Conservation (phyloP, 768 basidiomycete genomes). For the Gymnopilus dilepis region DNA sequence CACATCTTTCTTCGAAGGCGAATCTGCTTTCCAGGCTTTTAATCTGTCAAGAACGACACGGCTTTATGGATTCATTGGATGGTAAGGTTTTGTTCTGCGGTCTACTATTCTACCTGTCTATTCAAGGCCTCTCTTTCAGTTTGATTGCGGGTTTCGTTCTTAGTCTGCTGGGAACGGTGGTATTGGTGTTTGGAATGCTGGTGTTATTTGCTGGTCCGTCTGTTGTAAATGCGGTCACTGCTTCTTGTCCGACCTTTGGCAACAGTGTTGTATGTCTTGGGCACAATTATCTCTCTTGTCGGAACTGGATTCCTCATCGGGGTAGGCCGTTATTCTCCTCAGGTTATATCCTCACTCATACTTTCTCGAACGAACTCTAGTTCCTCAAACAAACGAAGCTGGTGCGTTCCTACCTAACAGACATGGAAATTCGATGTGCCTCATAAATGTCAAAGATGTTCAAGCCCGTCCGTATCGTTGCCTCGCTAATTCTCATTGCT, state of each 20-base stretch:
- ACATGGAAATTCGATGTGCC: not conserved
- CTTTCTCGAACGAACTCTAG: slow-evolving; percentile 39
- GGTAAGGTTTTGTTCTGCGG: slow-evolving; percentile 52
- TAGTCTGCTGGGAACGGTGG: slow-evolving; percentile 77
- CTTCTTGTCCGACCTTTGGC: slow-evolving; percentile 9
- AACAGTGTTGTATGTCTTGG: slow-evolving; percentile 81
- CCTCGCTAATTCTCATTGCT: slow-evolving; percentile 77
- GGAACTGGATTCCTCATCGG: slow-evolving; percentile 94
- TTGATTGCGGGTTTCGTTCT: slow-evolving; percentile 76
- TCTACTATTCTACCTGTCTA: not conserved
- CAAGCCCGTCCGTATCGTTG: slow-evolving; percentile 87
- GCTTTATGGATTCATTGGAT: slow-evolving; percentile 85
- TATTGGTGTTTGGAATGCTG: slow-evolving; percentile 75
- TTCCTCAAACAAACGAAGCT: slow-evolving; percentile 83
- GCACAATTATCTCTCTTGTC: slow-evolving; percentile 79
- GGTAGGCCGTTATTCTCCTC: slow-evolving; percentile 49
- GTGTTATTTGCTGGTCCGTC: slow-evolving; percentile 76
- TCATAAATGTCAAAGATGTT: slow-evolving; percentile 70
- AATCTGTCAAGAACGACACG: slow-evolving; percentile 80
- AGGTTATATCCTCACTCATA: not conserved
- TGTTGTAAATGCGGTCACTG: not conserved
- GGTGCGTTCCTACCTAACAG: slow-evolving; percentile 43
- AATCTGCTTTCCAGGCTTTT: slow-evolving; percentile 84
- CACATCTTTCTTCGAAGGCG: slow-evolving; percentile 85
- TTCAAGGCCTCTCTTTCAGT: slow-evolving; percentile 43